Evolutionary conservation across 176 grass and related monocot genomes (phyloP).

Genomic region (Hsuehochloa calcarea): DNA sequence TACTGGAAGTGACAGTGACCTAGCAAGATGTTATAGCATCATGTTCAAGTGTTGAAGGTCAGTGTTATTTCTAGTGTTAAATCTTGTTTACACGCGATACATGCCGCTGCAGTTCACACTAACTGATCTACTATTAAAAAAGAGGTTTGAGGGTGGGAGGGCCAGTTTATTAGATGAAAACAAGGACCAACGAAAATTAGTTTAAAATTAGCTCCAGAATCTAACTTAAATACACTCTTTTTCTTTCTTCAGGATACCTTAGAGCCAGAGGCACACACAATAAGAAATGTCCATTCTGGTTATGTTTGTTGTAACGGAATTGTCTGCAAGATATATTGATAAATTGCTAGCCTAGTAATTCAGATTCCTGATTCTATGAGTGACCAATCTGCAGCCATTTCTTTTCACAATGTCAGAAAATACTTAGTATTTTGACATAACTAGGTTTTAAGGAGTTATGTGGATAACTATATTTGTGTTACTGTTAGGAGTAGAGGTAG

Average conservation of each 20-base stretch:
- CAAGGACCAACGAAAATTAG: neutral
- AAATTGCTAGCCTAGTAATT: neutral
- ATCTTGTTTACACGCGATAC: conserved; percentile 17
- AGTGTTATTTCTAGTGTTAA: neutral
- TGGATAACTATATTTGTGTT: neutral
- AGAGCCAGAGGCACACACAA: neutral
- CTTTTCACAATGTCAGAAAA: neutral
- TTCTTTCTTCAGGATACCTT: neutral
- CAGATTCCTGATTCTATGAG: neutral
- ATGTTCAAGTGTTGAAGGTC: neutral
- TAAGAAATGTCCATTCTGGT: neutral
- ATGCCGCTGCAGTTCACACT: neutral
- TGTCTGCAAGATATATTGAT: neutral
- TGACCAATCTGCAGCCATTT: neutral
- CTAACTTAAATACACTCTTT: neutral
- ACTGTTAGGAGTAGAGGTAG: neutral
- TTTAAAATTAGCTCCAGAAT: neutral
- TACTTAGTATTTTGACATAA: neutral
- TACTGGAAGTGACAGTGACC: conserved; percentile 4
- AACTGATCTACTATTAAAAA: neutral
- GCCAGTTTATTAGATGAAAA: neutral
- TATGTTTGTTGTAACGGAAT: neutral
- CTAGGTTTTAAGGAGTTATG: neutral
- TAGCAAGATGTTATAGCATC: conserved; percentile 12
- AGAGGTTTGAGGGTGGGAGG: neutral